Conservation (phyloP, 2,329 filamentous ascomycete species). For the Trichoderma polysporum region DNA sequence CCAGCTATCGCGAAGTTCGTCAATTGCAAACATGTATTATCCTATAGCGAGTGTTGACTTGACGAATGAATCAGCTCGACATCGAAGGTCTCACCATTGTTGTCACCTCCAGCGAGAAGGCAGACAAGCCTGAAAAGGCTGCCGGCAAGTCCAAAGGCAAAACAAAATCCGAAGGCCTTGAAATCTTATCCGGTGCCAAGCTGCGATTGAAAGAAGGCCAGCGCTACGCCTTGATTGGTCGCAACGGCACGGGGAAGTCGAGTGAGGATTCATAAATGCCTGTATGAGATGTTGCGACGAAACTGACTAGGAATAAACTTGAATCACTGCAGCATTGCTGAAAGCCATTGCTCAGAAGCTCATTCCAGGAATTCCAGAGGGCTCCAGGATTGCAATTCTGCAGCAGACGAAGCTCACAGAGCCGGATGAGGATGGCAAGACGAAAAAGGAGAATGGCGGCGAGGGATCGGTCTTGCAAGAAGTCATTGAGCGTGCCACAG, state of each 20-base stretch:
- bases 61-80: slow-evolving; percentile 51
- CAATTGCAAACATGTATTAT: not conserved
- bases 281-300: not conserved
- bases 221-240: slow-evolving; percentile 74
- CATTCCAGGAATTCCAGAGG: slow-evolving; percentile 71
- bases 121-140: slow-evolving; percentile 22
- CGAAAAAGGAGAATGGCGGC: slow-evolving; percentile 10
- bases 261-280: slow-evolving; percentile 47
- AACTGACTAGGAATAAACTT: not conserved
- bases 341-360: slow-evolving; percentile 75
- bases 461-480: slow-evolving; percentile 59
- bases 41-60: not conserved
- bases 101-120: slow-evolving; percentile 49
- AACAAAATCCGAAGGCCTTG: slow-evolving; percentile 50
- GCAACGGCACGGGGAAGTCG: slow-evolving; percentile 82
- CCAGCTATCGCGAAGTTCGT: slow-evolving; percentile 56
- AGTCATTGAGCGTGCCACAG: slow-evolving; percentile 62
- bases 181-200: slow-evolving; percentile 69
- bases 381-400: slow-evolving; percentile 64
- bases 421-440: slow-evolving; percentile 33
- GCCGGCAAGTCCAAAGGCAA: slow-evolving; percentile 53
- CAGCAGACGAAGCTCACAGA: slow-evolving; percentile 58
- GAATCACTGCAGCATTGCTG: slow-evolving; percentile 55
- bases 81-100: slow-evolving; percentile 72
- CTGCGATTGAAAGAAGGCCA: slow-evolving; percentile 70